phyloP scores from a whole-genome alignment of 1,139 yeast genomes.

The Magnusiomyces sp. region DNA sequence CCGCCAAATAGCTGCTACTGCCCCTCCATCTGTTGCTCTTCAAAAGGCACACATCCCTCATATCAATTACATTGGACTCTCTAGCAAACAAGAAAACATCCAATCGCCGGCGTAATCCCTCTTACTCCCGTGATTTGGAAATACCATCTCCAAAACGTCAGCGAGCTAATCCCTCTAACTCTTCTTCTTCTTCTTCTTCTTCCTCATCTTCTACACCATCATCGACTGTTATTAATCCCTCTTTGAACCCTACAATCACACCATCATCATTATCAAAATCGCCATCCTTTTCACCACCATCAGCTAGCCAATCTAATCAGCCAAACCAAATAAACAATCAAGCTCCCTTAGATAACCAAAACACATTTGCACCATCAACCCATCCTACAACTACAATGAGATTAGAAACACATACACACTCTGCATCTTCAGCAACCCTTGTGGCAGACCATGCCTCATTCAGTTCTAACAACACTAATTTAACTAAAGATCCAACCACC shows the following conservation, averaged over 20 bases:
- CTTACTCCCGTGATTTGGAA: conserved; percentile 4
- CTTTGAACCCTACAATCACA: background rate
- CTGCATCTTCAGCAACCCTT: too few species aligned
- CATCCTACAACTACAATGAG: too few species aligned
- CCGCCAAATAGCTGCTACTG: too few species aligned
- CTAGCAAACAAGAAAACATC: background rate
- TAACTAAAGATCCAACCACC: too few species aligned
- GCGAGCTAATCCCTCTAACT: background rate
- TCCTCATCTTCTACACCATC: background rate
- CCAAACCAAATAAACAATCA: background rate
- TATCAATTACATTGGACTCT: background rate
- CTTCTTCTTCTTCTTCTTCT: conserved; percentile 6
- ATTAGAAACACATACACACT: too few species aligned
- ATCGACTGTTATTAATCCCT: background rate
- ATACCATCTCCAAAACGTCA: conserved; percentile 3
- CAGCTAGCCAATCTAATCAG: background rate
- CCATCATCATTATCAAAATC: too few species aligned
- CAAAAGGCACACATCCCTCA: background rate
- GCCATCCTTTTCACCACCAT: background rate
- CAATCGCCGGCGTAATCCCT: conserved; percentile 7
- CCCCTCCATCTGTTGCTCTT: too few species aligned
- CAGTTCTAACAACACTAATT: background rate
- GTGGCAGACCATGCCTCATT: background rate
- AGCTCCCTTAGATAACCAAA: too few species aligned
- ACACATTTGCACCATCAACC: too few species aligned